Conservation (phyloP, 495 filamentous ascomycete genomes). For the Talaromyces wortmannii region DNA sequence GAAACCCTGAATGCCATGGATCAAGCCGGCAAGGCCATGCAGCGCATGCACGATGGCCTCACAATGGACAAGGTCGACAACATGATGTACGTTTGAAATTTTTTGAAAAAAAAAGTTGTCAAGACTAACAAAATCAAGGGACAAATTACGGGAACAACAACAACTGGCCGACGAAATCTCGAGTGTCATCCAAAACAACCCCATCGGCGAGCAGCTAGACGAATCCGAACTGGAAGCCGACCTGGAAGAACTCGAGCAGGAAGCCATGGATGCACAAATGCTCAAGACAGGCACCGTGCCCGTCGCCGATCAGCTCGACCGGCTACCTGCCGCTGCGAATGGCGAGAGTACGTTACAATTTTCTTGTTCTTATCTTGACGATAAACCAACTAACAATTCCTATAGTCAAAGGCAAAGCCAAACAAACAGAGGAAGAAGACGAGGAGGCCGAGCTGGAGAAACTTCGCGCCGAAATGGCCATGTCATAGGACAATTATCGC, state of each 20-base stretch:
- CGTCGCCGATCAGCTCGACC: conserved; percentile 60
- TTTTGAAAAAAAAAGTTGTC: background rate
- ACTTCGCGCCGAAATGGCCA: conserved; percentile 95
- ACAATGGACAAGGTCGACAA: conserved; percentile 89
- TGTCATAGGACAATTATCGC: conserved; percentile 29
- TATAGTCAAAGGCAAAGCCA: conserved; percentile 51
- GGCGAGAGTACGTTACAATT: conserved; percentile 70
- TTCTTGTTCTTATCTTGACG: no score
- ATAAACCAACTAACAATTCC: background rate
- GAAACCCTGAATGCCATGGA: conserved; percentile 95
- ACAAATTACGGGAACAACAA: conserved; percentile 87
- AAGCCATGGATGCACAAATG: conserved; percentile 90
- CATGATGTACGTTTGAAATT: conserved; percentile 68
- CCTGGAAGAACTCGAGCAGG: conserved; percentile 71
- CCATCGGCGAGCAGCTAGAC: conserved; percentile 68
- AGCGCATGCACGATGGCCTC: conserved; percentile 81
- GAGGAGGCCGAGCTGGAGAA: conserved; percentile 93
- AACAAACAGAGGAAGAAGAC: conserved; percentile 65
- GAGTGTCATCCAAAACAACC: conserved; percentile 67
- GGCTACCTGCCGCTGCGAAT: conserved; percentile 64
- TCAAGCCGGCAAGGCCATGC: conserved; percentile 81
- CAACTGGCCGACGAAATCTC: conserved; percentile 88
- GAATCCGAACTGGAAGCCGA: conserved; percentile 79
- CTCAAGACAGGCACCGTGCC: conserved; percentile 76
- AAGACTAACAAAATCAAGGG: conserved; percentile 45